These are phyloP conservation scores for Pouteria glomerata DNA, from an alignment of 148 eudicot species.

Conservation along the genomic window DNA sequence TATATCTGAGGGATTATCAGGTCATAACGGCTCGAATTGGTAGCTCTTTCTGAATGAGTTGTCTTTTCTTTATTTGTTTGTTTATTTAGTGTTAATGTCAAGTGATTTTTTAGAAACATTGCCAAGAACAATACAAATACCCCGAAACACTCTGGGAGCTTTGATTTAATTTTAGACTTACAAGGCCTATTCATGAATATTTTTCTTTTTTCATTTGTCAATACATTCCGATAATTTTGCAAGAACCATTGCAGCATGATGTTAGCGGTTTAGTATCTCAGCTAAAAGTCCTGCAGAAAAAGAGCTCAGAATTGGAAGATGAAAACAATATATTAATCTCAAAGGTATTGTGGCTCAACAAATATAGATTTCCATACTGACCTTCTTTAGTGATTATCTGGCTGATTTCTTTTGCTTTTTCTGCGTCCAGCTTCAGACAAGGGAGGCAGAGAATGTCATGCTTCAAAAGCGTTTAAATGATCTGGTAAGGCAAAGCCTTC, in stretches of 20 bases:
- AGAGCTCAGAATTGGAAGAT: slow-evolving; percentile 61
- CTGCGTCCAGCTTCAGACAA: slow-evolving; percentile 50
- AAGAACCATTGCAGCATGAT: slow-evolving; percentile 47
- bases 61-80: too few relatives aligned
- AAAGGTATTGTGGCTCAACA: slow-evolving; percentile 31
- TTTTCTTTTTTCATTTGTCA: background rate
- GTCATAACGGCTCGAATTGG: too few relatives aligned
- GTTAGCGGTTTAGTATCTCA: slow-evolving; percentile 82
- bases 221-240: background rate
- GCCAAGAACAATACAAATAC: background rate
- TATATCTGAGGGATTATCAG: too few relatives aligned
- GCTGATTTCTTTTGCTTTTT: slow-evolving; percentile 11
- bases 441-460: slow-evolving; percentile 51
- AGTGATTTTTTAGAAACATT: background rate
- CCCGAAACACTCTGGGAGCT: background rate
- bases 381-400: background rate
- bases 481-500: slow-evolving; percentile 50
- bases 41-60: background rate
- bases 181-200: too few relatives aligned
- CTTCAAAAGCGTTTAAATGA: slow-evolving; percentile 64
- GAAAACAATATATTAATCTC: slow-evolving; percentile 55
- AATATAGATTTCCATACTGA: background rate
- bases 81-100: background rate
- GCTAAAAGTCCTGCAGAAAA: slow-evolving; percentile 67
- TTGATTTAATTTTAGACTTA: background rate